A percentile compares a stretch with the other conserved stretches of the same genome.
Evolutionary conservation across 306 rosid species (phyloP).

Genomic region (Quercus robur): DNA sequence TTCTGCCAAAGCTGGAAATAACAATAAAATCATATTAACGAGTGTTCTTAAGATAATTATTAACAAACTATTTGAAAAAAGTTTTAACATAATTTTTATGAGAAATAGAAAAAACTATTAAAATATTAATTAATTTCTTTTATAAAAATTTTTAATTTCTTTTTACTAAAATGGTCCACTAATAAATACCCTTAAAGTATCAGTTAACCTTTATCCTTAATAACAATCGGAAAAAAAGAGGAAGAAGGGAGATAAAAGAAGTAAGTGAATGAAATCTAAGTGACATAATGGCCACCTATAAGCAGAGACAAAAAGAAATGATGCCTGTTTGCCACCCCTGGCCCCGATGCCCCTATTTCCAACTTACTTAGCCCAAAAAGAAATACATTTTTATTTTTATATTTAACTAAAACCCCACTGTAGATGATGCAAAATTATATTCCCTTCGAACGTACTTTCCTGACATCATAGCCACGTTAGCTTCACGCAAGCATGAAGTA

Average conservation of each 20-base stretch:
- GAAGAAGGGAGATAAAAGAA: background rate
- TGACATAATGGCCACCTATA: slow-evolving; percentile 52
- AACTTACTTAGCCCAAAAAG: slow-evolving; percentile 29
- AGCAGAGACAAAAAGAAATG: slow-evolving; percentile 89
- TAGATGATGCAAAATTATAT: slow-evolving; percentile 26
- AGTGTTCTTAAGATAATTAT: no score
- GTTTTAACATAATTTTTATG: no score
- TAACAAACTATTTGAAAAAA: no score
- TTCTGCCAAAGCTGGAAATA: background rate
- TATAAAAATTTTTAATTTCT: no score
- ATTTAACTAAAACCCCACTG: slow-evolving; percentile 14
- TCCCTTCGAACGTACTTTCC: slow-evolving; percentile 30
- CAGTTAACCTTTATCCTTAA: no score
- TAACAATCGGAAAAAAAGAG: no score
- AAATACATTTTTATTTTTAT: slow-evolving; percentile 18
- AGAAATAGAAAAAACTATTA: fast-evolving
- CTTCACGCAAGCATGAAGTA: slow-evolving; percentile 44
- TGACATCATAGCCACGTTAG: slow-evolving; percentile 63
- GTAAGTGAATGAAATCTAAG: slow-evolving; percentile 38
- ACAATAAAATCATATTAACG: background rate
- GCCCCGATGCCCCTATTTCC: slow-evolving; percentile 30
- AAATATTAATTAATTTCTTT: no score
- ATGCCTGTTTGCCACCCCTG: slow-evolving; percentile 78
- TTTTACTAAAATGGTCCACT: no score
- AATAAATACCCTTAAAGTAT: no score